Conservation (phyloP, 805 yeast species). For the Saturnispora besseyi region DNA sequence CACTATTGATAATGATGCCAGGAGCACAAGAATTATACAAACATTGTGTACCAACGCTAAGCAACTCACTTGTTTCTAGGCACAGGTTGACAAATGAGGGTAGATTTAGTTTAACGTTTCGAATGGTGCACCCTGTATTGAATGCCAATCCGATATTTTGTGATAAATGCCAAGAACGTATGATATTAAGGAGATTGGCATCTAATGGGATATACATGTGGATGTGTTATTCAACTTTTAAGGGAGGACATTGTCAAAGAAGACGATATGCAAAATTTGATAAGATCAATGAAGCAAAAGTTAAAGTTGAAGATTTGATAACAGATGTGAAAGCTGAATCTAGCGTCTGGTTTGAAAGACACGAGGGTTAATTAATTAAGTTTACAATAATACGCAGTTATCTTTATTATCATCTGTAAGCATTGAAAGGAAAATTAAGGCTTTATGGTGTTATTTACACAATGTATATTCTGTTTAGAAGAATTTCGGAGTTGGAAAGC, state of each 20-base stretch:
- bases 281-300: slow-evolving; percentile 16
- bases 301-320: not conserved
- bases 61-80: slow-evolving; percentile 26
- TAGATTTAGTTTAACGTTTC: slow-evolving; percentile 57
- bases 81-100: slow-evolving; percentile 42
- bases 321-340: not conserved
- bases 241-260: slow-evolving; percentile 36
- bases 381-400: too few species aligned
- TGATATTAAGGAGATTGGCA: slow-evolving; percentile 48
- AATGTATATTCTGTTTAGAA: not conserved
- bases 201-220: slow-evolving; percentile 55
- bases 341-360: not conserved
- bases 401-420: too few species aligned
- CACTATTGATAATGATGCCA: slow-evolving; percentile 63
- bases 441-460: not conserved
- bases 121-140: slow-evolving; percentile 41
- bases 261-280: slow-evolving; percentile 44
- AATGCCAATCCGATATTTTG: slow-evolving; percentile 35
- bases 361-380: too few species aligned
- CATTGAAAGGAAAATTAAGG: too few species aligned
- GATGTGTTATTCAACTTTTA: slow-evolving; percentile 47
- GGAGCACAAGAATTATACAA: slow-evolving; percentile 72
- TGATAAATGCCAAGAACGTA: slow-evolving; percentile 30
- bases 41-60: slow-evolving; percentile 49
- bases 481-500: not conserved